Conservation (phyloP, 257 asterid species). For the Penstemon newberryi region DNA sequence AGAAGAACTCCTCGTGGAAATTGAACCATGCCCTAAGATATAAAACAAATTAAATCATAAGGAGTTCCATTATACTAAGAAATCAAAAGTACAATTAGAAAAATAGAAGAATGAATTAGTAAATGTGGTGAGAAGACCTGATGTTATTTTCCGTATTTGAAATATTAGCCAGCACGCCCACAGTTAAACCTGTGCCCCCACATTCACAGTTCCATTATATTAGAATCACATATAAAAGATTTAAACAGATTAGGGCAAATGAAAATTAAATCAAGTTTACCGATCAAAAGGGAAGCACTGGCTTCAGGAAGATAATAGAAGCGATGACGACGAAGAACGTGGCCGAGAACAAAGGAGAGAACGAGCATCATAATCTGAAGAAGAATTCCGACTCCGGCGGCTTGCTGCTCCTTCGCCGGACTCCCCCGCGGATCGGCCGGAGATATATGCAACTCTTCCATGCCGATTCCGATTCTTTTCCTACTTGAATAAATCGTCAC, state of each 20-base stretch:
- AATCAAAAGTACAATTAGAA: slow-evolving; percentile 9
- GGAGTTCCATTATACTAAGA: slow-evolving; percentile 5
- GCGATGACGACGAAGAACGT: slow-evolving; percentile 91
- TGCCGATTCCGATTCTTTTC: slow-evolving; percentile 41
- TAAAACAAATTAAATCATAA: slow-evolving; percentile 23
- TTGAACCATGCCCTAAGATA: slow-evolving; percentile 92
- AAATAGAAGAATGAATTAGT: background rate
- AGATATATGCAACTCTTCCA: slow-evolving; percentile 77
- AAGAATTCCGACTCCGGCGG: slow-evolving; percentile 97
- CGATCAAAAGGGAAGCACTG: slow-evolving; percentile 98
- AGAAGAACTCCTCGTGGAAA: slow-evolving; percentile 98
- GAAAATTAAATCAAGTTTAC: slow-evolving; percentile 32
- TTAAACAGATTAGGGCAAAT: background rate
- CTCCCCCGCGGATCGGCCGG: slow-evolving; percentile 82
- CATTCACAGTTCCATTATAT: slow-evolving; percentile 26
- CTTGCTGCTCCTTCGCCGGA: slow-evolving; percentile 93
- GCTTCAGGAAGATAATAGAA: slow-evolving; percentile 99
- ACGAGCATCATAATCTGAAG: slow-evolving; percentile 99
- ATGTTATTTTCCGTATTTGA: slow-evolving; percentile 84
- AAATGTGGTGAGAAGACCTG: slow-evolving; percentile 47
- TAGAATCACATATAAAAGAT: slow-evolving; percentile 15
- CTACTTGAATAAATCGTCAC: slow-evolving; percentile 12
- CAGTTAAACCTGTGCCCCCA: slow-evolving; percentile 71
- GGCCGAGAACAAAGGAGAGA: slow-evolving; percentile 91
- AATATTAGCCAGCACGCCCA: slow-evolving; percentile 86